Evolutionary conservation across 73 alveolate species (phyloP).

Genomic region (Paramecium octaurelia): DNA sequence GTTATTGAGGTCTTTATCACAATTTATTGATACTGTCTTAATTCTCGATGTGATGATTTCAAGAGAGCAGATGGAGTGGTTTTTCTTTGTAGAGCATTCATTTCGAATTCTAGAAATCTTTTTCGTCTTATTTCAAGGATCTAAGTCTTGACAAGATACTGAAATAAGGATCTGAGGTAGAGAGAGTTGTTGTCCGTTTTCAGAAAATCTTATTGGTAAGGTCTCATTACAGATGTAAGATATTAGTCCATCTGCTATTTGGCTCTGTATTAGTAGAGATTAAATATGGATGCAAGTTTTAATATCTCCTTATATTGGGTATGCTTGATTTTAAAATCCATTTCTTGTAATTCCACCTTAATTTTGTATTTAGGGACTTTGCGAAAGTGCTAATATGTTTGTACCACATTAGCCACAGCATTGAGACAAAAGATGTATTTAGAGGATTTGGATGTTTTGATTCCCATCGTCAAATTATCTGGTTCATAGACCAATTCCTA

Average conservation of each 20-base stretch:
- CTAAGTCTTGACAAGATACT: background rate
- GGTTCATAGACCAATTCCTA: conserved; percentile 14
- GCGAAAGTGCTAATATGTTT: background rate
- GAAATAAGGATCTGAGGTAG: background rate
- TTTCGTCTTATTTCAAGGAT: background rate
- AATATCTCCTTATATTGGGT: background rate
- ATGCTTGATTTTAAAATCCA: conserved; percentile 33
- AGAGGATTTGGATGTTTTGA: background rate
- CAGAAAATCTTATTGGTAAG: background rate
- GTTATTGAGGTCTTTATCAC: background rate
- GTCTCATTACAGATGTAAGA: background rate
- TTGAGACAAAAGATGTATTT: conserved; percentile 26
- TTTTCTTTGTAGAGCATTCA: background rate
- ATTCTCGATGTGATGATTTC: background rate
- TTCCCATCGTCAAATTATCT: background rate
- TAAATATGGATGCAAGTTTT: background rate
- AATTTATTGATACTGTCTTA: background rate
- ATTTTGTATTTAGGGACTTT: conserved; percentile 19
- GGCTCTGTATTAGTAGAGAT: background rate
- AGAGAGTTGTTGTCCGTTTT: background rate
- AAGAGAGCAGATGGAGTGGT: background rate
- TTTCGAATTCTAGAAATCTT: background rate
- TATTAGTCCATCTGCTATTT: background rate
- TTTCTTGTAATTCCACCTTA: conserved; percentile 25
- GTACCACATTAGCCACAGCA: background rate